Percentiles rank a stretch among this genome's conserved stretches.
These are phyloP conservation scores for Candida pseudofarinosa DNA, from an alignment of 805 yeast species.

Conservation along the genomic window DNA sequence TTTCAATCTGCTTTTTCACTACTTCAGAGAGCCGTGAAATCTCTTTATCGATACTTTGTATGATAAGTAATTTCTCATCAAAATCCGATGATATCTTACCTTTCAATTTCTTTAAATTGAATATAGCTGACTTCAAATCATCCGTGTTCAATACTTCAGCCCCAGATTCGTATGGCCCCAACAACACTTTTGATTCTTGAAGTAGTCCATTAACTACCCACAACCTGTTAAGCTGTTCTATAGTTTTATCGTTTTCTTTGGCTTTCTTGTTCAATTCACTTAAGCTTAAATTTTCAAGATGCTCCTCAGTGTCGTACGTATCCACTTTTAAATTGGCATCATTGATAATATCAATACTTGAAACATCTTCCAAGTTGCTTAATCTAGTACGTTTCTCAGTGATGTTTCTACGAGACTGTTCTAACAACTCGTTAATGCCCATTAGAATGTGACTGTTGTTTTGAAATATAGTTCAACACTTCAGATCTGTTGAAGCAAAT, in stretches of 20 bases:
- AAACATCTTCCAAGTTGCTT: slow-evolving; percentile 4
- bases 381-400: not conserved
- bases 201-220: slow-evolving; percentile 26
- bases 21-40: not conserved
- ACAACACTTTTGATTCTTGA: slow-evolving; percentile 10
- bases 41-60: slow-evolving; percentile 8
- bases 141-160: slow-evolving; percentile 7
- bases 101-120: slow-evolving; percentile 16
- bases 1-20: not conserved
- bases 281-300: slow-evolving; percentile 5
- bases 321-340: slow-evolving; percentile 13
- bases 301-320: slow-evolving; percentile 1
- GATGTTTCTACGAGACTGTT: not conserved
- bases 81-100: slow-evolving; percentile 9
- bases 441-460: not conserved
- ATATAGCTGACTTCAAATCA: slow-evolving; percentile 16
- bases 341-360: slow-evolving; percentile 13
- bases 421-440: not conserved
- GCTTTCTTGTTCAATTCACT: slow-evolving; percentile 10
- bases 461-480: not conserved
- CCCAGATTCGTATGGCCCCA: not conserved
- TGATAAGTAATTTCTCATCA: slow-evolving; percentile 11
- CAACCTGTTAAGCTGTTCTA: slow-evolving; percentile 17
- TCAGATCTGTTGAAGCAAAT: not conserved
- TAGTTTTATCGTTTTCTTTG: slow-evolving; percentile 8